Percentiles rank a stretch among this genome's conserved stretches.
Evolutionary conservation across 108 stramenopile species (phyloP).

Genomic region (Schizochytrium sp.): DNA sequence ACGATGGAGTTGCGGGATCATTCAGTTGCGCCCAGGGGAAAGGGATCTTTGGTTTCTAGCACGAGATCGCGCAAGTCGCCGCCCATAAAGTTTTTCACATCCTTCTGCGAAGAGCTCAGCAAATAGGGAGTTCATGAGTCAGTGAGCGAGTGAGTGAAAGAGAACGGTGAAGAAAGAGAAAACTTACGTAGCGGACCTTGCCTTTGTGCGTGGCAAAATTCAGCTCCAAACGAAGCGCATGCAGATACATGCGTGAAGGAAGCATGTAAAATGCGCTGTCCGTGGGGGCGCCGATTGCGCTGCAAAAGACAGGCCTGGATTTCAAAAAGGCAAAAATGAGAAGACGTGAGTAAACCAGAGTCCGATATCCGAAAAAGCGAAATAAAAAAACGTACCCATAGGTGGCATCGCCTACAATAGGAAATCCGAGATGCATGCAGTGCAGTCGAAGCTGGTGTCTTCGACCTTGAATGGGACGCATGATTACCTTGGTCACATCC

Average conservation of each 20-base stretch:
- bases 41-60: neutral
- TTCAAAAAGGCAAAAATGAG: neutral
- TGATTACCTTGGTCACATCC: slow-evolving; percentile 63
- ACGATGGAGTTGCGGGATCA: neutral
- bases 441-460: slow-evolving; percentile 86
- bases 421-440: slow-evolving; percentile 63
- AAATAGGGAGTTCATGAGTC: neutral
- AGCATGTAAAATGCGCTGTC: neutral
- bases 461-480: slow-evolving; percentile 71
- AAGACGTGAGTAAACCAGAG: no score
- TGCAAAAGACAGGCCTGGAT: neutral
- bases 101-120: neutral
- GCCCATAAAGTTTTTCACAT: neutral
- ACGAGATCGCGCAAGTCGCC: neutral
- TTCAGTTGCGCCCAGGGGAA: neutral
- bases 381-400: slow-evolving; percentile 46
- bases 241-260: neutral
- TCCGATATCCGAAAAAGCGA: neutral
- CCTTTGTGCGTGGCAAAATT: neutral
- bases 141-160: neutral
- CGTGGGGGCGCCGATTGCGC: neutral
- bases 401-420: slow-evolving; percentile 80
- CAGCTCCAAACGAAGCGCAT: neutral
- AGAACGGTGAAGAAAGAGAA: no score
- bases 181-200: neutral